Percentiles rank a stretch among this genome's conserved stretches.
Conservation (phyloP, 768 basidiomycete genomes). For the Pholiota molesta region DNA sequence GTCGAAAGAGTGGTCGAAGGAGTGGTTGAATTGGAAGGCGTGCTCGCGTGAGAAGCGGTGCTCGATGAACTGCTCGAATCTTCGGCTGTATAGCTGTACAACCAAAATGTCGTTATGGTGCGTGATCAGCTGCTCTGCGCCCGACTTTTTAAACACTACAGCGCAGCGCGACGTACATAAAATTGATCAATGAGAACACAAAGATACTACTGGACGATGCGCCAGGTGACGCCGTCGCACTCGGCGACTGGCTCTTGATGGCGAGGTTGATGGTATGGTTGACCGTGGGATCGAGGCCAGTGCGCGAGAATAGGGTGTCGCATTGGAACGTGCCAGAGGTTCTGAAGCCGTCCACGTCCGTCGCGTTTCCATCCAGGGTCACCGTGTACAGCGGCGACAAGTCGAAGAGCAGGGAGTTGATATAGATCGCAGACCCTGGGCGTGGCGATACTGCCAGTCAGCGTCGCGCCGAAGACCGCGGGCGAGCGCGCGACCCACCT, state of each 20-base stretch:
- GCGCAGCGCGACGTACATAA: constrained; percentile 12
- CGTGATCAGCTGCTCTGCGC: too few species aligned
- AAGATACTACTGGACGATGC: not conserved
- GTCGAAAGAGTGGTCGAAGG: too few species aligned
- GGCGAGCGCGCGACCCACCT: too few species aligned
- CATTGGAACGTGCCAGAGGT: not conserved
- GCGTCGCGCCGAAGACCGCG: too few species aligned
- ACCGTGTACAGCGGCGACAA: constrained; percentile 6
- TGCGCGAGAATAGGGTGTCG: constrained; percentile 1
- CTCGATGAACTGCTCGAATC: too few species aligned
- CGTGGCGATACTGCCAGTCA: not conserved
- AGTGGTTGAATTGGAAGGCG: too few species aligned
- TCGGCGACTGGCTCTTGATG: constrained; percentile 1
- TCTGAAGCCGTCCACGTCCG: not conserved
- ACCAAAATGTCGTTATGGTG: too few species aligned
- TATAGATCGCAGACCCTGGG: constrained; percentile 10
- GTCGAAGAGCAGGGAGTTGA: not conserved
- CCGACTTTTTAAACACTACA: too few species aligned
- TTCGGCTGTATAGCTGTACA: too few species aligned
- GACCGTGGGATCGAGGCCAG: constrained; percentile 5
- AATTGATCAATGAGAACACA: constrained; percentile 4
- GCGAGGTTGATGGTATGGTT: constrained; percentile 2
- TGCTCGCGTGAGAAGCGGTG: too few species aligned
- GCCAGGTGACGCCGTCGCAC: too few species aligned
- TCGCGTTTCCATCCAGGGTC: not conserved